Conservation (phyloP, 331 rosid genomes). For the Cucumis variabilis region DNA sequence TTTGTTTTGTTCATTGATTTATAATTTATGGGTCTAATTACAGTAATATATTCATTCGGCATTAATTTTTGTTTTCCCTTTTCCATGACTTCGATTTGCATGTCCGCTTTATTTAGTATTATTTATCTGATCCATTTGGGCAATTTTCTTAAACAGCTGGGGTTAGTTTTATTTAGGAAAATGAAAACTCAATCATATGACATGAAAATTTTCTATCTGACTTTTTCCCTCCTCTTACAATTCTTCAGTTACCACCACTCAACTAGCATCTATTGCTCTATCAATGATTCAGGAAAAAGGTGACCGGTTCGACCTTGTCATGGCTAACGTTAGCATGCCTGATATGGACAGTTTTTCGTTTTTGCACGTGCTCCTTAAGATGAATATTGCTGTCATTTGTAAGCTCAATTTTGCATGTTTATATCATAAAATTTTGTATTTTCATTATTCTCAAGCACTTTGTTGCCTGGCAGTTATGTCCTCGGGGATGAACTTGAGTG, state of each 20-base stretch:
- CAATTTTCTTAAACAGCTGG: not conserved
- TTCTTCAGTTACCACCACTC: constrained; percentile 44
- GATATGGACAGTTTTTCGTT: constrained; percentile 34
- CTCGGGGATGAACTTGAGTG: not conserved
- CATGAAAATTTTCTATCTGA: not conserved
- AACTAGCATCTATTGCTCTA: constrained; percentile 41
- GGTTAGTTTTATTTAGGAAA: not conserved
- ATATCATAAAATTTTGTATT: not conserved
- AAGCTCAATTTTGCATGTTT: not conserved
- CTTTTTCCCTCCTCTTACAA: not conserved
- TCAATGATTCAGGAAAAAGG: constrained; percentile 38
- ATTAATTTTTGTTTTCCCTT: not conserved
- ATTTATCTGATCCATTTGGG: not conserved
- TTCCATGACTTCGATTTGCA: constrained; percentile 2
- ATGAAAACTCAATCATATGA: constrained; percentile 4
- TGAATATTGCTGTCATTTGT: constrained; percentile 44
- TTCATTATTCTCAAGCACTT: constrained; percentile 23
- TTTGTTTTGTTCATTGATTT: not conserved
- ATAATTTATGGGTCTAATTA: not conserved
- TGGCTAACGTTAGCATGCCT: constrained; percentile 38
- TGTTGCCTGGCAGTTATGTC: constrained; percentile 37
- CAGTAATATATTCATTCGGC: not conserved
- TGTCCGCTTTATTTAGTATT: not conserved
- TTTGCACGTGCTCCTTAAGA: constrained; percentile 29
- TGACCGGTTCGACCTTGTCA: constrained; percentile 34